These are phyloP conservation scores for Caryopteris hybrid DNA, from an alignment of 305 asterid species.

Conservation along the genomic window DNA sequence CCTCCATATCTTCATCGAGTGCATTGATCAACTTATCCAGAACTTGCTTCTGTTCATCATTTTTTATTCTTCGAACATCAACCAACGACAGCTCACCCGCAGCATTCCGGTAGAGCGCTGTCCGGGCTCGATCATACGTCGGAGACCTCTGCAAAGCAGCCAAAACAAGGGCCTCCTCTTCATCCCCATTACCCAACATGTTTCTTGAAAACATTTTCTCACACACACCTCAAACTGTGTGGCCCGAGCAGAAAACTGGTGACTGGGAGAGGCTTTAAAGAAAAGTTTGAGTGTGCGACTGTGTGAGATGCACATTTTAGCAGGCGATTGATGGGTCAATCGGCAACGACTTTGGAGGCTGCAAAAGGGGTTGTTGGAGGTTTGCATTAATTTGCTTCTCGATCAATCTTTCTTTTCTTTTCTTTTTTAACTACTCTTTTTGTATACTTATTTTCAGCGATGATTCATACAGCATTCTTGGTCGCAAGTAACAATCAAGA, in stretches of 20 bases:
- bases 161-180: conserved; percentile 52
- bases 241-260: conserved; percentile 1
- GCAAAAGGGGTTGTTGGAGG: conserved; percentile 33
- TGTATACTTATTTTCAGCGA: neutral
- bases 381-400: conserved; percentile 24
- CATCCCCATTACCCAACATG: conserved; percentile 28
- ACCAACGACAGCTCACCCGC: conserved; percentile 62
- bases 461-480: conserved; percentile 12
- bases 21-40: conserved; percentile 51
- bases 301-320: conserved; percentile 17
- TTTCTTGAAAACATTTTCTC: conserved; percentile 33
- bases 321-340: conserved; percentile 25
- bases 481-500: conserved; percentile 8
- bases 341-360: conserved; percentile 47
- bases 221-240: conserved; percentile 21
- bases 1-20: conserved; percentile 52
- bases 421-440: no score
- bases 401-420: neutral
- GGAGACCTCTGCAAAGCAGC: conserved; percentile 70
- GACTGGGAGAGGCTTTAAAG: conserved; percentile 29
- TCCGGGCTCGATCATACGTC: conserved; percentile 48
- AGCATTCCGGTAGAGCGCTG: conserved; percentile 41
- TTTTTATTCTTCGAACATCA: conserved; percentile 48
- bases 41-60: conserved; percentile 43
- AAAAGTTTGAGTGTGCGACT: conserved; percentile 8